Percentiles rank a stretch among this genome's conserved stretches.
These are phyloP conservation scores for Fistulinella staudtii DNA, from an alignment of 1,284 basidiomycete species.

Conservation along the genomic window DNA sequence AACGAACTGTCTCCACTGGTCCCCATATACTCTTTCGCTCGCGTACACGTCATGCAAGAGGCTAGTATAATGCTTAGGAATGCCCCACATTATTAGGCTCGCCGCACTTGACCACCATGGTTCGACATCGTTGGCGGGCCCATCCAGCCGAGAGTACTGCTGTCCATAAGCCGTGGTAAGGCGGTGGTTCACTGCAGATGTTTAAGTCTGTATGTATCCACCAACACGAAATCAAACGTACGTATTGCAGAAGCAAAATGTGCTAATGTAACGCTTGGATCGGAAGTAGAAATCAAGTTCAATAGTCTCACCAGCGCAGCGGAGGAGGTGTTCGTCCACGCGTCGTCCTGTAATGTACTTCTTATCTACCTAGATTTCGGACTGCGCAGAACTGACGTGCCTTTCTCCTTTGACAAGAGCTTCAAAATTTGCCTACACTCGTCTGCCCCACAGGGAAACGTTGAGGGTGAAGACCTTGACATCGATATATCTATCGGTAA, in stretches of 20 bases:
- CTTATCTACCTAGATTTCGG: background rate
- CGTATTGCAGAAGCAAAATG: conserved; percentile 29
- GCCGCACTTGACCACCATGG: conserved; percentile 20
- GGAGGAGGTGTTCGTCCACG: conserved; percentile 32
- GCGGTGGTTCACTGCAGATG: conserved; percentile 25
- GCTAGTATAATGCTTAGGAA: conserved; percentile 23
- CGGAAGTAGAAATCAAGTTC: conserved; percentile 1
- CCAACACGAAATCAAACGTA: background rate
- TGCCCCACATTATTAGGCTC: conserved; percentile 28
- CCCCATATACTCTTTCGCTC: conserved; percentile 33
- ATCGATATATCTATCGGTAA: conserved; percentile 38
- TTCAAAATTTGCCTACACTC: conserved; percentile 30
- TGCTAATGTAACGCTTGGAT: conserved; percentile 17
- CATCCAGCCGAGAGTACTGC: conserved; percentile 28
- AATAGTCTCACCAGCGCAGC: conserved; percentile 29
- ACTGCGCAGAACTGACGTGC: conserved; percentile 9
- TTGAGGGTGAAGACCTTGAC: conserved; percentile 39
- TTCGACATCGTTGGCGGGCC: conserved; percentile 13
- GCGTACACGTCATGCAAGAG: conserved; percentile 29
- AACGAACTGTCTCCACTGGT: conserved; percentile 33
- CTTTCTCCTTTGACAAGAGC: conserved; percentile 23
- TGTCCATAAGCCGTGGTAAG: conserved; percentile 30
- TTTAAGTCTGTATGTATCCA: background rate
- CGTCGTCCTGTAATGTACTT: conserved; percentile 15
- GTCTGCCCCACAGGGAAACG: conserved; percentile 40